Conservation (phyloP, 768 basidiomycete genomes). For the Daedalea quercina region DNA sequence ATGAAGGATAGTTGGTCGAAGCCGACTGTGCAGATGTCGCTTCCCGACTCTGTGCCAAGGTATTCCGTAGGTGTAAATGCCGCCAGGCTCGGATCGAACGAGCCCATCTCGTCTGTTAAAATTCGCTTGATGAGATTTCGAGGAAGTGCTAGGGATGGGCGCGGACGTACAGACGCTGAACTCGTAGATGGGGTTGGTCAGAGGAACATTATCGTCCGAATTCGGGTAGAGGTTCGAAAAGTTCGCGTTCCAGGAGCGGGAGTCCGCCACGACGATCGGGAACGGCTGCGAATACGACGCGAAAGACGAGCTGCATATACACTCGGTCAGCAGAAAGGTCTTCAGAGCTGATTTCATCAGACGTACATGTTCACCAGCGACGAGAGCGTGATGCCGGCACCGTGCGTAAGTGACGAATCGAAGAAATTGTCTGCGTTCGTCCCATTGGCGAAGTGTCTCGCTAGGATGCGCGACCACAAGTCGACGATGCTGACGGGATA, state of each 20-base stretch:
- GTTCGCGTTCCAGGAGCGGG: conserved; percentile 40
- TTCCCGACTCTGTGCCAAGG: conserved; percentile 49
- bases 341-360: neutral
- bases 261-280: conserved; percentile 58
- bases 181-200: conserved; percentile 26
- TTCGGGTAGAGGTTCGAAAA: conserved; percentile 36
- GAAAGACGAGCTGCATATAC: neutral
- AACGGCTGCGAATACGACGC: conserved; percentile 35
- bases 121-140: neutral
- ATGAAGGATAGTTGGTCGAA: conserved; percentile 74
- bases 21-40: conserved; percentile 56
- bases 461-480: conserved; percentile 56
- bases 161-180: conserved; percentile 15
- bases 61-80: conserved; percentile 60
- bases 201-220: conserved; percentile 38
- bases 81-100: conserved; percentile 64
- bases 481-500: conserved; percentile 39
- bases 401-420: conserved; percentile 51
- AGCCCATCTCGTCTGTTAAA: conserved; percentile 60
- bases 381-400: conserved; percentile 68
- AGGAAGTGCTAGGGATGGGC: neutral
- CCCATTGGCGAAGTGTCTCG: conserved; percentile 69
- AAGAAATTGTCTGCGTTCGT: conserved; percentile 55
- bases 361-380: conserved; percentile 33
- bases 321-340: neutral